These are phyloP conservation scores for Naganishia kalamii DNA, from an alignment of 768 basidiomycete species.

Conservation along the genomic window DNA sequence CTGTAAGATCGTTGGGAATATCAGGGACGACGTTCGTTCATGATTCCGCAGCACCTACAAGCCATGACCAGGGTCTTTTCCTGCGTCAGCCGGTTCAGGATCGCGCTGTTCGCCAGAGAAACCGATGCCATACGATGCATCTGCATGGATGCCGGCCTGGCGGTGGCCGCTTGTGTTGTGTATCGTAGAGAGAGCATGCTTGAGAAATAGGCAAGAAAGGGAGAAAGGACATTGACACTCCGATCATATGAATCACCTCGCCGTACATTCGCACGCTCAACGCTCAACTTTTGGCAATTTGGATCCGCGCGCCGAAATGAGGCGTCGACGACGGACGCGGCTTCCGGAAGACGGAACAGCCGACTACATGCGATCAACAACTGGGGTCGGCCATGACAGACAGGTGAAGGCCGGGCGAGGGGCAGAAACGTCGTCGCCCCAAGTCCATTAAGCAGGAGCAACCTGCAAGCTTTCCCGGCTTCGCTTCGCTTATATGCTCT, in stretches of 20 bases:
- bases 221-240: background rate
- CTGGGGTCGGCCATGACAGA: too few relatives aligned
- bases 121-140: background rate
- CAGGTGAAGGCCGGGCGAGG: too few relatives aligned
- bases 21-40: too few relatives aligned
- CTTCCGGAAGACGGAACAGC: too few relatives aligned
- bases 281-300: background rate
- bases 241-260: background rate
- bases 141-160: background rate
- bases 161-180: background rate
- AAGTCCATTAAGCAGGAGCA: too few relatives aligned
- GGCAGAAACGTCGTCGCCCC: too few relatives aligned
- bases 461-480: too few relatives aligned
- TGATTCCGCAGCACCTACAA: background rate
- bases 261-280: background rate
- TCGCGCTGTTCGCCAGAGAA: background rate
- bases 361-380: too few relatives aligned
- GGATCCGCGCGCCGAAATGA: background rate
- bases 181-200: conserved; percentile 3
- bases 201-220: background rate
- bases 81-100: background rate
- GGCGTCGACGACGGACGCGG: background rate
- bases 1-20: too few relatives aligned
- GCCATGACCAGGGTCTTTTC: background rate
- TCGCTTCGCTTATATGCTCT: too few relatives aligned